Evolutionary conservation across 2,329 filamentous ascomycete genomes (phyloP), one percentile per base, ranked within the genome.

Genomic region (Cercospora berteroae): DNA sequence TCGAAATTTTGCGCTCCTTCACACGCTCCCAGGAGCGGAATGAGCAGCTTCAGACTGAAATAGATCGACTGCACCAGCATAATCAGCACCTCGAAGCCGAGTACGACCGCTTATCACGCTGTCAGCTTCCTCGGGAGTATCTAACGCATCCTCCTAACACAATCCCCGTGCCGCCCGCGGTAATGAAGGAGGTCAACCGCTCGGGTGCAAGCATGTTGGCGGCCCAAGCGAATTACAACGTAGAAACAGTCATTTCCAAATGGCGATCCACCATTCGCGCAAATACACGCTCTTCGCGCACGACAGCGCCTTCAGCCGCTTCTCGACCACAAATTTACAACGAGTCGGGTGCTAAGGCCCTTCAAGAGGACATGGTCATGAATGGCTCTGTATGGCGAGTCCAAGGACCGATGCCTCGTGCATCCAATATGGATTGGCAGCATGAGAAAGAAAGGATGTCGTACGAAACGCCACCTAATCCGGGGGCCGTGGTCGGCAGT

Each of bases 1-100:
- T 83, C 33, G 82, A 84, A 70, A 77, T 82, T 16, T 72, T 83
- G 58, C 80, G 83, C 48, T 80, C 81, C 31, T 82, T 80, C 69
- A 78, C 79, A n/a, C 78, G 79, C 16, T 77, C 78, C 5, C 75
- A 80, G 60, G 79, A 83, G 42, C 69, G 75, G 27, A 75, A 77
- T 29, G 72, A 74, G 10, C 78, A 80, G 20, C 74, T 77, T 2
- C 77, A 79, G 58, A 71, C 74, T 12, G 79, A 79, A 65, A 71
- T 83, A 8, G 79, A 80, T 52, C 75, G 75, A 20, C 79, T 80
- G 6, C 76, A 79, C 36, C 76, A 79, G 36, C 81, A 82, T 63
- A 78, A 81, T 31, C 79, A 80, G 4, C 79, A 81, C 64, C 76
- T 84, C 4, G 76, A 77, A 64, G 72, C 74, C 9, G 75, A 79